Evolutionary conservation across 1,284 basidiomycete genomes (phyloP).

Genomic region (Tilletiopsis washingtonensis): DNA sequence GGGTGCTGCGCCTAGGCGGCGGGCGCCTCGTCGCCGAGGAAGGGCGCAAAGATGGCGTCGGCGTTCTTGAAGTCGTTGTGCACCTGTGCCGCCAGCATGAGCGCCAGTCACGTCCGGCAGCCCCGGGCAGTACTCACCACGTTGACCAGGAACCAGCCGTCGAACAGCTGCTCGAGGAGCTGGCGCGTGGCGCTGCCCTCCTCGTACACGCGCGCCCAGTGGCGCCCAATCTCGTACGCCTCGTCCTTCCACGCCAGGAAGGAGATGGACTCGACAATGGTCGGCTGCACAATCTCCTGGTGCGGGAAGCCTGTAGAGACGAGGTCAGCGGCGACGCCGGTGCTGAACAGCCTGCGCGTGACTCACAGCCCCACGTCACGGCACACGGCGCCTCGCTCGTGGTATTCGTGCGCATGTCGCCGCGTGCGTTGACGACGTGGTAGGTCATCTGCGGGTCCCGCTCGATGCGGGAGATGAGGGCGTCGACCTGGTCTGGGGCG

Average conservation of each 20-base stretch:
- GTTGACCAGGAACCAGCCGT: slow-evolving; percentile 42
- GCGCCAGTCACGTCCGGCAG: too few relatives aligned
- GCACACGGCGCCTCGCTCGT: slow-evolving; percentile 89
- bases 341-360: too few relatives aligned
- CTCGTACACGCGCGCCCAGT: slow-evolving; percentile 42
- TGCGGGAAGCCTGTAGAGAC: too few relatives aligned
- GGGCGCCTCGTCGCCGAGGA: too few relatives aligned
- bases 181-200: slow-evolving; percentile 23
- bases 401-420: slow-evolving; percentile 87
- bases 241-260: slow-evolving; percentile 48
- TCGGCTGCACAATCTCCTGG: slow-evolving; percentile 90
- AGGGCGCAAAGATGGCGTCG: slow-evolving; percentile 41
- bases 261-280: slow-evolving; percentile 70
- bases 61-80: slow-evolving; percentile 44
- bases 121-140: slow-evolving; percentile 19
- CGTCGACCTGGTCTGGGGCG: slow-evolving; percentile 62
- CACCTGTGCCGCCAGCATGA: background rate
- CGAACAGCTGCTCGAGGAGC: slow-evolving; percentile 35
- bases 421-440: slow-evolving; percentile 75
- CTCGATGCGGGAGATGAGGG: slow-evolving; percentile 77
- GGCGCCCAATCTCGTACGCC: slow-evolving; percentile 45
- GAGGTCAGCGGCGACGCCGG: too few relatives aligned
- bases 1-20: too few relatives aligned
- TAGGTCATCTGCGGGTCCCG: slow-evolving; percentile 85
- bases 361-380: slow-evolving; percentile 98